Evolutionary conservation across 1,139 yeast genomes (phyloP), one percentile per base, ranked within the genome.

Genomic region (Candida sp.): DNA sequence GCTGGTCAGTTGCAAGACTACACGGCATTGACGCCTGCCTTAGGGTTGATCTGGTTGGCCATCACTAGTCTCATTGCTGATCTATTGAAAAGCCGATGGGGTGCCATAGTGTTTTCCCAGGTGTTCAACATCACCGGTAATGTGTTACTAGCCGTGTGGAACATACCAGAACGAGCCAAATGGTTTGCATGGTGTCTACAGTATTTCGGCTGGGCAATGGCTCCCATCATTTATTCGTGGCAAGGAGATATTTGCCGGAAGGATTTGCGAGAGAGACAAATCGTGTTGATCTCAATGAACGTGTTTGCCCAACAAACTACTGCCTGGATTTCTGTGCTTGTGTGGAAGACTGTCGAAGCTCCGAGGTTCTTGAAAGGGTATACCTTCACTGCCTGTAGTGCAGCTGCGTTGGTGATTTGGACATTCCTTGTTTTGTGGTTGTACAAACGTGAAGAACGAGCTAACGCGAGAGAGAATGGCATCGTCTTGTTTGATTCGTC

Each of bases 361-460:
- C 80, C 80, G 7, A 57, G 77, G 32, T 74, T 62, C 56, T 63
- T 71, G 48, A 74, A 73, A 57, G 80, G 80, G 32, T 74, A 57
- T 52, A 62, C 77, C 2, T 83, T 76, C 61, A 80, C 87, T 5
- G 85, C 87, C 9, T 58, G 78, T 37, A 69, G 79, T 55, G 85
- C 84, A 3, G 73, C 76, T 38, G 67, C 79, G n/a, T 77, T 84
- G 58, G 63, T 74, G 30, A 48, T 76, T 5, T 81, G 87, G 86
- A 78, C 87, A 0, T 66, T 81, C 47, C 70, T 81, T 6, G 86
- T 82, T 5, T 73, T 84, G 55, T 80, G 72, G 60, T 73, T 82
- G 54, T 85, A 84, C 70, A 86, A 85, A 66, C 74, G 75, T 45
- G 81, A 83, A 49, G 90, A 86, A 61, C 74, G 77, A 52, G 65